Base-by-base conservation (phyloP, 2,329 filamentous ascomycete species). In the Zasmidium angulare region DNA sequence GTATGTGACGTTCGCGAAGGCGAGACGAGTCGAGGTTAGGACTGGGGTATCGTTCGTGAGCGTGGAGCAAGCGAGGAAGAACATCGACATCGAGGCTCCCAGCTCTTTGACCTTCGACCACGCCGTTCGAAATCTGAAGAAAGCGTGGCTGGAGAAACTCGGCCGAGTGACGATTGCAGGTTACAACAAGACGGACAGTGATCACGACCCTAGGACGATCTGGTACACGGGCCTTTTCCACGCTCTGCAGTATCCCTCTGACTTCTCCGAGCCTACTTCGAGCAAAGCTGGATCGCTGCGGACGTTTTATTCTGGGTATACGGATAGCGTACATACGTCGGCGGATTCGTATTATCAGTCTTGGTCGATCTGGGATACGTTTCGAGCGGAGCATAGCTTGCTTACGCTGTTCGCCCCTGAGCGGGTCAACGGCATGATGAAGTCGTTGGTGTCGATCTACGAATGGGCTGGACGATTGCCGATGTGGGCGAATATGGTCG, bases 331-430 rank as follows among this genome's bases (percentile, higher is more conserved):
- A 0, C 77, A 80, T 48, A 68, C 68, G 10, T 69, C 63, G 3
- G 71, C 76, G 29, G 78, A 81, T 48, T 79, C 77, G 0, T 81
- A 81, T 63, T 81, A 80, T 59, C 79, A 81, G 61, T 80, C 77
- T 0, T 81, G 79, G 79, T 80, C 77, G 1, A 80, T 81, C 52
- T 81, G 79, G 79, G 79, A 81, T 55, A 81, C 79, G 0, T 81
- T 79, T 62, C 71, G 79, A 2, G 79, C 78, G 0, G 78, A 81
- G 55, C 78, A 81, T 57, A 78, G 77, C 0, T 68, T 81, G 0
- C 64, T 81, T 0, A 77, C 79, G 0, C 58, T 81, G 0, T 79
- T 81, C 51, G 78, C 78, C 0, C 79, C 79, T 0, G 78, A 81
- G 53, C 71, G 77, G 19, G 77, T 81, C 17, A 77, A 80, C 50